Conservation (phyloP, 306 rosid genomes). For the Abrus pulchellus region DNA sequence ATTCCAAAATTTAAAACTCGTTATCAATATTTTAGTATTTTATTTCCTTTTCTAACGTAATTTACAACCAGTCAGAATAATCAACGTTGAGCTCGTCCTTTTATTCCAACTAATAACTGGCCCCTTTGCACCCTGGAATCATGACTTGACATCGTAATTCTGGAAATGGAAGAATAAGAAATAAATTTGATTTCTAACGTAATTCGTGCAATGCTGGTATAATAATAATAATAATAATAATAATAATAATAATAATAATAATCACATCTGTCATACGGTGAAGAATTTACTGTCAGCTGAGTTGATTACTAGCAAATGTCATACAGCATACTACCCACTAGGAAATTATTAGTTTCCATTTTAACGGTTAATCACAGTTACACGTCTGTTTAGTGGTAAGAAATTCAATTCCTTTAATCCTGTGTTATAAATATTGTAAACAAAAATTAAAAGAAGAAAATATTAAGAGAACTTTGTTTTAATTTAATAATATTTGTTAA, state of each 20-base stretch:
- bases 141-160: background rate
- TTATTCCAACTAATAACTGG: no score
- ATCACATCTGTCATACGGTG: no score
- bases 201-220: no score
- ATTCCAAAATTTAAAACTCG: background rate
- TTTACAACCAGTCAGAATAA: background rate
- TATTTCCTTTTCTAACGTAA: background rate
- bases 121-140: background rate
- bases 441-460: background rate
- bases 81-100: background rate
- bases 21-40: background rate
- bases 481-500: background rate
- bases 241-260: no score
- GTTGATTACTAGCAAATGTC: no score
- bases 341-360: background rate
- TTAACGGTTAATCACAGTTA: background rate
- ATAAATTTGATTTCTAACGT: no score
- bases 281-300: no score
- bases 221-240: no score
- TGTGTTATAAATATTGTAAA: background rate
- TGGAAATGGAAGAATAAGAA: background rate
- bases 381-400: background rate
- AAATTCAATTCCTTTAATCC: background rate
- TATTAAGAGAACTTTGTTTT: background rate
- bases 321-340: no score